A percentile compares a stretch with the other conserved stretches of the same genome.
These are phyloP conservation scores for Perkinsus olseni DNA, from an alignment of 169 alveolate genomes.

Conservation along the genomic window DNA sequence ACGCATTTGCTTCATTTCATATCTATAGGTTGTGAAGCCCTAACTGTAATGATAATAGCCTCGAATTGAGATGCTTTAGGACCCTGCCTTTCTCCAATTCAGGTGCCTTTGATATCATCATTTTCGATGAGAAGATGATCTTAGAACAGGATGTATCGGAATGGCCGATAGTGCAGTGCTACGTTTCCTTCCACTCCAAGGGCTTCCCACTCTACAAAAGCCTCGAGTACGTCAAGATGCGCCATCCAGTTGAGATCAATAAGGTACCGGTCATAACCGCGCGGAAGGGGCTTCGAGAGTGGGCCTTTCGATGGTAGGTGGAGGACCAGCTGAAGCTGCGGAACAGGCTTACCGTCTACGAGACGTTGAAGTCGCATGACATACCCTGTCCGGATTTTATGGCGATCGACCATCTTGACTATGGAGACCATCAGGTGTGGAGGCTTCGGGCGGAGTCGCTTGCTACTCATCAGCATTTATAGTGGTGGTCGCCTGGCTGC, in stretches of 20 bases:
- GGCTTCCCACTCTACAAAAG: slow-evolving; percentile 79
- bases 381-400: neutral
- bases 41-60: no score
- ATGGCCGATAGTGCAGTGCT: slow-evolving; percentile 85
- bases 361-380: slow-evolving; percentile 32
- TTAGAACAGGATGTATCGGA: slow-evolving; percentile 50
- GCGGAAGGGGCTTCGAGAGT: slow-evolving; percentile 26
- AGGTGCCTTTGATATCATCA: neutral
- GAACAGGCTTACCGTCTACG: slow-evolving; percentile 62
- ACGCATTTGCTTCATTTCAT: no score
- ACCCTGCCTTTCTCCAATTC: no score
- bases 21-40: no score
- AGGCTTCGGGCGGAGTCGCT: no score
- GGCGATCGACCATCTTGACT: slow-evolving; percentile 25
- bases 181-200: slow-evolving; percentile 75
- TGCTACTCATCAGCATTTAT: no score
- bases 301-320: slow-evolving; percentile 15
- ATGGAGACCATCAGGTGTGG: neutral
- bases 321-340: slow-evolving; percentile 45
- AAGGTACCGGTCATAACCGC: slow-evolving; percentile 23
- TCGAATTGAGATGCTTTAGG: no score
- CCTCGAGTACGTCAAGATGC: slow-evolving; percentile 52
- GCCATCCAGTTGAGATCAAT: slow-evolving; percentile 58
- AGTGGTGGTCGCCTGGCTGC: no score
- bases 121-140: slow-evolving; percentile 42